These are phyloP conservation scores for Pseudocercospora macadamiae DNA, from an alignment of 2,329 filamentous ascomycete genomes.

Conservation along the genomic window DNA sequence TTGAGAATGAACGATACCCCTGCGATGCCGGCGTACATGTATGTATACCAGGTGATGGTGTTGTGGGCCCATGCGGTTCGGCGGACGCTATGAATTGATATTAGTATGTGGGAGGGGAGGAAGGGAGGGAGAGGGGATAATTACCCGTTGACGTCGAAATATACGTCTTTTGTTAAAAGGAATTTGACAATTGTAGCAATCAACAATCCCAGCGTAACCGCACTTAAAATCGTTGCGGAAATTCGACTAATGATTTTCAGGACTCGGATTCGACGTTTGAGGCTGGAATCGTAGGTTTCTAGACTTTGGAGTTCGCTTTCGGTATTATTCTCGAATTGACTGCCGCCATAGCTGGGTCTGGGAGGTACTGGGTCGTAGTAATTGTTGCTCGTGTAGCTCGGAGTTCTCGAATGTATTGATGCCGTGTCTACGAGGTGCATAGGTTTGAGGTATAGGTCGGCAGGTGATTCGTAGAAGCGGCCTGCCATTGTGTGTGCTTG, in stretches of 20 bases:
- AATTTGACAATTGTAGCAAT: conserved; percentile 44
- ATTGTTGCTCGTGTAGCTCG: not conserved
- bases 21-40: conserved; percentile 43
- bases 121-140: not conserved
- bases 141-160: conserved; percentile 27
- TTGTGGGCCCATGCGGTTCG: conserved; percentile 46
- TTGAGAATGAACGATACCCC: conserved; percentile 40
- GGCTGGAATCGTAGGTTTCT: conserved; percentile 20
- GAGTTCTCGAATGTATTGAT: not conserved
- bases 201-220: conserved; percentile 41
- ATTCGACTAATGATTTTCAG: conserved; percentile 43
- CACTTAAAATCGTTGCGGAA: conserved; percentile 39
- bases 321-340: not conserved
- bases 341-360: not conserved
- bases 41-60: conserved; percentile 45
- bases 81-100: not conserved
- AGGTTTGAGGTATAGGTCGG: conserved; percentile 1
- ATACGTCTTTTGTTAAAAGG: conserved; percentile 38
- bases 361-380: not conserved
- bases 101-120: not conserved
- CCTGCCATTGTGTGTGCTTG: not conserved
- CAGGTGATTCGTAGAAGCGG: not conserved
- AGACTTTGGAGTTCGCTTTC: conserved; percentile 1
- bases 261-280: conserved; percentile 44
- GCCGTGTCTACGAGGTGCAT: not conserved